Base-by-base conservation (phyloP, 306 rosid species). In the Fagus sylvatica region DNA sequence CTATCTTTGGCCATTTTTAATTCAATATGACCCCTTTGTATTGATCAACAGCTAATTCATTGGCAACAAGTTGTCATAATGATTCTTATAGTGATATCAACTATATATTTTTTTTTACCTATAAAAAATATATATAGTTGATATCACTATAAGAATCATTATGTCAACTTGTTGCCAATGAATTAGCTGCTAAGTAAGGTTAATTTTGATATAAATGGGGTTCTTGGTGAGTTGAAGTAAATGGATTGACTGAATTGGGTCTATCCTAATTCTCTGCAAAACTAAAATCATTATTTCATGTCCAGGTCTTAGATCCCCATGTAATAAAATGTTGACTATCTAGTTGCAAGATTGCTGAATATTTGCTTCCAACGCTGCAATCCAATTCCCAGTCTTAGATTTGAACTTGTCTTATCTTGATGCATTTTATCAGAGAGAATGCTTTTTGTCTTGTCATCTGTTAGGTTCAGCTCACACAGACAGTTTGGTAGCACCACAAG, bases 381-480 rank as follows among this genome's bases (percentile, higher is more conserved):
- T 41, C 54, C 51, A 40, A 61, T 40, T 33, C 71, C 67, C 30
- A 12, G 3, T 71, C 10, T 48, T 15, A 19, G 71, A 39, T 60
- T 2, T 32, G n/a, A 43, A 75, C 53, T 70, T 72, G 48, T 76
- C 76, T 59, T 64, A 62, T 62, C 59, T 69, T 60, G 37, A 39
- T 64, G 79, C 42, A 60, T 39, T 37, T 62, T 72, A 36, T 37
- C 12, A 33, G 67, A 65, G 74, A 37, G 73, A 53, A 37, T 66
- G 49, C 78, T 81, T 69, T 80, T 81, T 55, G 53, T 73, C 81
- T 40, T 74, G 39, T 67, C 32, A 5, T 59, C 74, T 71, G 54
- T 71, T 76, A 82, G 92, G 89, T 86, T 83, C 85, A 76, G 79
- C 82, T 77, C 77, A 13, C 37, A 74, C 93, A 3, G 43, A 84